Percentiles rank a stretch among this genome's conserved stretches.
Conservation (phyloP, 345 rosid species). For the Hibiscus trionum region DNA sequence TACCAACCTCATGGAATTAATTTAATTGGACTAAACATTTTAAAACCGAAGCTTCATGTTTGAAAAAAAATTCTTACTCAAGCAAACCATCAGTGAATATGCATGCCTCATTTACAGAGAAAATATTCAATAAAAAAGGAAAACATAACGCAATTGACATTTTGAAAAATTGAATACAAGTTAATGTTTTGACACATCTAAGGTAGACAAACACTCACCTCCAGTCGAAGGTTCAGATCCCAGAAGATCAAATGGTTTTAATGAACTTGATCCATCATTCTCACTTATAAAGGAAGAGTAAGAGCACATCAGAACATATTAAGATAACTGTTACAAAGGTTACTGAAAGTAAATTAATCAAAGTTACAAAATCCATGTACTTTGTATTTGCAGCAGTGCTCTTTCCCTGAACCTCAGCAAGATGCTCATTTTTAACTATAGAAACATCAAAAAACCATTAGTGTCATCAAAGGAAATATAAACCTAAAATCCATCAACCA, state of each 20-base stretch:
- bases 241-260: constrained; percentile 51
- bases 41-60: not conserved
- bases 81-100: not conserved
- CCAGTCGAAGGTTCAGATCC: constrained; percentile 58
- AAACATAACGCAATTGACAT: not conserved
- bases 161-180: not conserved
- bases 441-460: constrained; percentile 15
- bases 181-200: constrained; percentile 7
- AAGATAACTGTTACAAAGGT: constrained; percentile 2
- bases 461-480: constrained; percentile 9
- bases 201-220: constrained; percentile 40
- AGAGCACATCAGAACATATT: constrained; percentile 21
- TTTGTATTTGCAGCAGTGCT: constrained; percentile 38
- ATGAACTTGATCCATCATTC: constrained; percentile 46
- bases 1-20: not conserved
- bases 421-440: constrained; percentile 85
- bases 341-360: not conserved
- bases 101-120: not conserved
- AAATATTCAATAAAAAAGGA: not conserved
- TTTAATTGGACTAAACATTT: not conserved
- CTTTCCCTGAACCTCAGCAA: constrained; percentile 77
- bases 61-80: not conserved
- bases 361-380: constrained; percentile 19
- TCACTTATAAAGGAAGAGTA: constrained; percentile 37
- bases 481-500: constrained; percentile 5